Conservation (phyloP, 2,329 filamentous ascomycete genomes). For the Ilyonectria mors-panacis region DNA sequence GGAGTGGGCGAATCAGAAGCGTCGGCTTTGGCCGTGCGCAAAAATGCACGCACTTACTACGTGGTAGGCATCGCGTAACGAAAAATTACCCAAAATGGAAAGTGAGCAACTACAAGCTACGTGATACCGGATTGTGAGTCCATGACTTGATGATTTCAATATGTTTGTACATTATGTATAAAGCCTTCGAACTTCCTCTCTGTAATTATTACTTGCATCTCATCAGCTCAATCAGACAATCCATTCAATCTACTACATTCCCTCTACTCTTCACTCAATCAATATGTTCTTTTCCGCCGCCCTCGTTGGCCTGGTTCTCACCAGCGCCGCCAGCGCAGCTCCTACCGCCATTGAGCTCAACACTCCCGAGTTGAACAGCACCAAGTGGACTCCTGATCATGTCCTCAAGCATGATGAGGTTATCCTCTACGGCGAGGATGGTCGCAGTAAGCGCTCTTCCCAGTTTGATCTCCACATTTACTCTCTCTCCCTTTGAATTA, state of each 20-base stretch:
- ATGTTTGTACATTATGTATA: not conserved
- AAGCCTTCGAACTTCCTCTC: not conserved
- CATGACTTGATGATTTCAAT: not conserved
- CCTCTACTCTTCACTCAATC: not conserved
- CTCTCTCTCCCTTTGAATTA: not conserved
- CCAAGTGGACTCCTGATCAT: conserved; percentile 32
- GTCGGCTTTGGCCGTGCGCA: not conserved
- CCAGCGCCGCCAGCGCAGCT: conserved; percentile 20
- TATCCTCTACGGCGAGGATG: conserved; percentile 32
- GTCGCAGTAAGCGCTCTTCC: conserved; percentile 16
- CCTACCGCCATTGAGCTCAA: conserved; percentile 17
- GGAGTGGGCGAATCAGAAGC: not conserved
- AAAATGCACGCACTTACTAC: not conserved
- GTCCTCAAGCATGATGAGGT: conserved; percentile 34
- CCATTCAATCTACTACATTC: not conserved
- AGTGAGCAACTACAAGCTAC: not conserved
- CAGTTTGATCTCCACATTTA: not conserved
- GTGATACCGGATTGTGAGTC: not conserved
- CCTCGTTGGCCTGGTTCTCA: conserved; percentile 13
- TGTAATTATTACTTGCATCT: not conserved
- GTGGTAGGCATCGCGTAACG: not conserved
- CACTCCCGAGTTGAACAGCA: conserved; percentile 31
- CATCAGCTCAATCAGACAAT: conserved; percentile 1
- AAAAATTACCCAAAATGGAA: not conserved
- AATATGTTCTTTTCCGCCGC: conserved; percentile 19